phyloP scores from a whole-genome alignment of 163 green algal genomes.

The Coccomyxa subellipsoidea region DNA sequence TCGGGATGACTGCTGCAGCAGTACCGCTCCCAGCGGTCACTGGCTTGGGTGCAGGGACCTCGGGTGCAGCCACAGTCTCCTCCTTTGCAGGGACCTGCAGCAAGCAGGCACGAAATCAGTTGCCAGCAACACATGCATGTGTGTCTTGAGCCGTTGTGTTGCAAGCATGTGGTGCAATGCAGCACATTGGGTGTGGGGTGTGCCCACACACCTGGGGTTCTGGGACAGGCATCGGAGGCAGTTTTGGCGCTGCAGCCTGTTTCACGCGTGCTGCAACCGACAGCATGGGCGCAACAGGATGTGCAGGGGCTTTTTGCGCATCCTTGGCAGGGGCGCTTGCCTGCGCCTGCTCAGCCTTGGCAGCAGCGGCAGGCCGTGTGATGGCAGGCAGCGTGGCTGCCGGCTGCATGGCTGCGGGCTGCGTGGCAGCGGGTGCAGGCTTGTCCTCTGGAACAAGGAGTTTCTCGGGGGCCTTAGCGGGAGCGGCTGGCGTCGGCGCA shows the following conservation, averaged over 20 bases:
- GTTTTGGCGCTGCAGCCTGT: neutral
- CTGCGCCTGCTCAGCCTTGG: neutral
- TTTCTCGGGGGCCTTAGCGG: neutral
- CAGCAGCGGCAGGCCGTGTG: neutral
- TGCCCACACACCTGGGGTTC: neutral
- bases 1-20: neutral
- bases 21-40: neutral
- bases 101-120: neutral
- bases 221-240: neutral
- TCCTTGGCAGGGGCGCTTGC: neutral
- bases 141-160: too few species aligned
- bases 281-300: neutral
- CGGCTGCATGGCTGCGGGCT: neutral
- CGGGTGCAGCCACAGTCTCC: neutral
- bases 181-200: neutral
- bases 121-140: too few species aligned
- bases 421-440: neutral
- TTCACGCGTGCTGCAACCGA: neutral
- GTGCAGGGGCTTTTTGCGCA: neutral
- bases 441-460: constrained; percentile 3
- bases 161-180: neutral
- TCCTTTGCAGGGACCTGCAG: constrained; percentile 5
- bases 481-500: neutral
- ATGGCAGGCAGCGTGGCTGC: neutral
- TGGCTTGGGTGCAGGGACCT: constrained; percentile 9